Conservation (phyloP, 108 stramenopile genomes). For the Nitzschia sp. region DNA sequence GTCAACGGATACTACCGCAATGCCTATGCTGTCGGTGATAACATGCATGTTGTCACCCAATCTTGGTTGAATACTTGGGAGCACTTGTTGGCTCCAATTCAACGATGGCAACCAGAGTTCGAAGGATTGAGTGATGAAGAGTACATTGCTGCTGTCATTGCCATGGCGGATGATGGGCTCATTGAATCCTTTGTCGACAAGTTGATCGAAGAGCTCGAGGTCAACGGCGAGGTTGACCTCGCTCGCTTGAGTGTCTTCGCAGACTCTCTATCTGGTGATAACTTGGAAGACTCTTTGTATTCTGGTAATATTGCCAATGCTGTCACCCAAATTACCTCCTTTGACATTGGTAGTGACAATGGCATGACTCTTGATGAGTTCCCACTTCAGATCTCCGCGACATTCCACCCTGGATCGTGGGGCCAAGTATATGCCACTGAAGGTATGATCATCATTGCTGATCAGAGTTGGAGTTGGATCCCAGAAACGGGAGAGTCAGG, state of each 20-base stretch:
- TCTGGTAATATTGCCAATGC: constrained; percentile 12
- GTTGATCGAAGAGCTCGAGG: constrained; percentile 12
- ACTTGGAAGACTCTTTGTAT: constrained; percentile 4
- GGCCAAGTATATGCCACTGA: constrained; percentile 39
- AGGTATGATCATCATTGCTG: constrained; percentile 38
- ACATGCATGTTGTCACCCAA: constrained; percentile 37
- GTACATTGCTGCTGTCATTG: constrained; percentile 25
- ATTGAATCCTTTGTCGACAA: constrained; percentile 33
- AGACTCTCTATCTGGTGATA: constrained; percentile 11
- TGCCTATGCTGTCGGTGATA: constrained; percentile 29
- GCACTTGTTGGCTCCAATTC: constrained; percentile 25
- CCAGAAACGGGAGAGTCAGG: neutral
- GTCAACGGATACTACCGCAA: constrained; percentile 33
- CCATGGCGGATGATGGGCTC: constrained; percentile 23
- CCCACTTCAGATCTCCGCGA: constrained; percentile 6
- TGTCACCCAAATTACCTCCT: constrained; percentile 31
- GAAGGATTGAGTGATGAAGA: constrained; percentile 31
- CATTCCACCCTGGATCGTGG: constrained; percentile 23
- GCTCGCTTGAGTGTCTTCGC: constrained; percentile 24
- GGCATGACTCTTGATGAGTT: neutral
- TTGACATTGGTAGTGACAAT: constrained; percentile 17
- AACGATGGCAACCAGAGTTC: constrained; percentile 25
- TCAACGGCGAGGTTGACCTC: constrained; percentile 22
- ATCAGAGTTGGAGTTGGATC: constrained; percentile 33
- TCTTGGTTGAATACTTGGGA: constrained; percentile 13